phyloP scores from a whole-genome alignment of 2,329 filamentous ascomycete genomes.

The Ascocoryne sarcoides region DNA sequence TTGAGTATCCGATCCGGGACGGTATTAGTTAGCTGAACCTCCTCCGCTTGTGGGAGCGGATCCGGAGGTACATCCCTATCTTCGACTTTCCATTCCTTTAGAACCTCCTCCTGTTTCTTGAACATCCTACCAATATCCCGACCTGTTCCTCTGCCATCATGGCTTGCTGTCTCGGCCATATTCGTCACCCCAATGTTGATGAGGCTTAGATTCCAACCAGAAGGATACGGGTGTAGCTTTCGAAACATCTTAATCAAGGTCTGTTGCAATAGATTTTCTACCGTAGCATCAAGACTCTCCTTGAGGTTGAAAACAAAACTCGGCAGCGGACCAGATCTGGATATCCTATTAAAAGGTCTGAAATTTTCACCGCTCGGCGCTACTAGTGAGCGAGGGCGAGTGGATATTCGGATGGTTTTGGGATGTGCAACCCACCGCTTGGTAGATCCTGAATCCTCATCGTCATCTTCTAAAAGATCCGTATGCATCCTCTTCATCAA shows the following conservation, averaged over 20 bases:
- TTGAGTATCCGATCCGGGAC: slow-evolving; percentile 4
- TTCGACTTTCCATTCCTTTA: slow-evolving; percentile 58
- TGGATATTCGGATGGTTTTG: slow-evolving; percentile 71
- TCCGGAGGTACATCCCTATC: slow-evolving; percentile 32
- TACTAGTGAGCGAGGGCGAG: slow-evolving; percentile 50
- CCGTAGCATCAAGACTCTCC: slow-evolving; percentile 49
- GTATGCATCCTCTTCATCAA: slow-evolving; percentile 69
- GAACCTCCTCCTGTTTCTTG: slow-evolving; percentile 57
- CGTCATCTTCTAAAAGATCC: slow-evolving; percentile 52
- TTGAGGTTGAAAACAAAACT: slow-evolving; percentile 61
- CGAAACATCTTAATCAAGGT: slow-evolving; percentile 63
- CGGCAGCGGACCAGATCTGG: slow-evolving; percentile 66
- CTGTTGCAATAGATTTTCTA: slow-evolving; percentile 61
- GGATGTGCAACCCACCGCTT: slow-evolving; percentile 68
- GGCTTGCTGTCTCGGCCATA: slow-evolving; percentile 52
- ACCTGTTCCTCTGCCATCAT: slow-evolving; percentile 42
- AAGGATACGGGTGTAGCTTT: slow-evolving; percentile 55
- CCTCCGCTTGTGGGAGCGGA: not conserved
- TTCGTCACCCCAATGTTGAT: slow-evolving; percentile 85
- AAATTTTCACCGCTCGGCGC: slow-evolving; percentile 44
- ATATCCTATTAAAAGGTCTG: slow-evolving; percentile 60
- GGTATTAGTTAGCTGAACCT: not conserved
- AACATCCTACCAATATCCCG: slow-evolving; percentile 82
- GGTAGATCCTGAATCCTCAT: slow-evolving; percentile 9
- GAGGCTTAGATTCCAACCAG: slow-evolving; percentile 70